A percentile compares a stretch with the other conserved stretches of the same genome.
These are phyloP conservation scores for Macadamia integrifolia DNA, from an alignment of 164 flowering plant genomes.

Conservation along the genomic window DNA sequence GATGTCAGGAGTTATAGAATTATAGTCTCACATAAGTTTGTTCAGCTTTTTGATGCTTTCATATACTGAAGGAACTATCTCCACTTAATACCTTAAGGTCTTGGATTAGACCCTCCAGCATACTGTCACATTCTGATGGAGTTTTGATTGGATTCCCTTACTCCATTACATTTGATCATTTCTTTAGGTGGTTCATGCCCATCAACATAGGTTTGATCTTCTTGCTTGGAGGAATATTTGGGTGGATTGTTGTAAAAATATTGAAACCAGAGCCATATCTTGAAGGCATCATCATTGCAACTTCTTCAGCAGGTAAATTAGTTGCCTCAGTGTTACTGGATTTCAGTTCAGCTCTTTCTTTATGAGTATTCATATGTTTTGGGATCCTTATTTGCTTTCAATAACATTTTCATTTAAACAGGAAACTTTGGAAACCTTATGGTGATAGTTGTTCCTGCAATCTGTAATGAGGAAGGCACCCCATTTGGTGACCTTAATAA, in stretches of 20 bases:
- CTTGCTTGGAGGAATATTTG: conserved; percentile 66
- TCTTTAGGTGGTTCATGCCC: conserved; percentile 96
- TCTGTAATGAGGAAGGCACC: conserved; percentile 64
- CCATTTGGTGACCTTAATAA: conserved; percentile 52
- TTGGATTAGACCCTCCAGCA: too few relatives aligned
- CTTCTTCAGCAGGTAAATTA: conserved; percentile 65
- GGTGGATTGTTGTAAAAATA: conserved; percentile 77
- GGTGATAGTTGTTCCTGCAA: conserved; percentile 76
- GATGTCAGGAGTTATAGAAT: conserved; percentile 82
- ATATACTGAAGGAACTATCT: too few relatives aligned
- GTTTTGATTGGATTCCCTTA: background rate
- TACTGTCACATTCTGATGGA: background rate
- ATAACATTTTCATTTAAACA: conserved; percentile 12
- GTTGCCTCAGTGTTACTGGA: too few relatives aligned
- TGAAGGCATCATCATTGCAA: conserved; percentile 72
- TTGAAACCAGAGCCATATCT: conserved; percentile 62
- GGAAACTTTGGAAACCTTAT: conserved; percentile 87
- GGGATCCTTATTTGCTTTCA: background rate
- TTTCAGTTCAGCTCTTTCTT: background rate
- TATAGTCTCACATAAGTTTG: background rate
- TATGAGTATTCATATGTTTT: too few relatives aligned
- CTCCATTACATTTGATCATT: background rate
- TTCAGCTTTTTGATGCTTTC: too few relatives aligned
- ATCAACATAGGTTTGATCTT: conserved; percentile 72
- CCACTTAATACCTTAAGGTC: too few relatives aligned